Base-by-base conservation (phyloP, 805 yeast genomes). In the Ogataea methylovora region DNA sequence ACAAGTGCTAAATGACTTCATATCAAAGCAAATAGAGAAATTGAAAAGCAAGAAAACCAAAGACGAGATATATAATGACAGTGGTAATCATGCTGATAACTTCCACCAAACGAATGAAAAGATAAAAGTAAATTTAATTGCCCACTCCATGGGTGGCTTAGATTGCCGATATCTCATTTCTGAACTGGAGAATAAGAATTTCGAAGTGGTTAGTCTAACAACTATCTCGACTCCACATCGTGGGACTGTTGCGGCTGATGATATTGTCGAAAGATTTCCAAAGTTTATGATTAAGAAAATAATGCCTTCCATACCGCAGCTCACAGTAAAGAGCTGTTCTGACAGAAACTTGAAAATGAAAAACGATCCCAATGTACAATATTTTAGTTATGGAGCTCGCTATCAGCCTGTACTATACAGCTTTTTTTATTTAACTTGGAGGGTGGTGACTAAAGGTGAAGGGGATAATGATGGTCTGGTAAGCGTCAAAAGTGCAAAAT, bases 101-200 rank as follows among this genome's bases (percentile, higher is more conserved):
- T 21, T 39, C 1, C 45, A 49, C 11, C 32, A 44, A 18, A 40
- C 43, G 9, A 44, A 47, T 12, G 52, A 56, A 18, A 61, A 60
- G 10, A 43, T 76, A 15, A 76, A 75, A 39, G 67, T 87, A 12
- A 88, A 88, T 49, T 53, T 87, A 29, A 66, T 87, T 18, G 92
- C 92, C 5, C 97, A 87, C 52, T 85, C 95, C 0, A 86, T 87
- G 96, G 97, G 97, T 5, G 97, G 97, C 0, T 60, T 87, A 21
- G 96, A 88, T 50, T 74, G 87, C 23, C 61, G 97, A 33, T 84
- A 77, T 51, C 56, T 88, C 43, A 82, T 86, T 2, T 68, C 84
- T 1, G 62, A 70, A 32, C 51, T 82, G 4, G 56, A 63, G 31
- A 60, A 67, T 18, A 51, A 60, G 24, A 58, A 67, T 28, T 79